Evolutionary conservation across 768 basidiomycete genomes (phyloP).

Genomic region (Lyophyllum shimeji): DNA sequence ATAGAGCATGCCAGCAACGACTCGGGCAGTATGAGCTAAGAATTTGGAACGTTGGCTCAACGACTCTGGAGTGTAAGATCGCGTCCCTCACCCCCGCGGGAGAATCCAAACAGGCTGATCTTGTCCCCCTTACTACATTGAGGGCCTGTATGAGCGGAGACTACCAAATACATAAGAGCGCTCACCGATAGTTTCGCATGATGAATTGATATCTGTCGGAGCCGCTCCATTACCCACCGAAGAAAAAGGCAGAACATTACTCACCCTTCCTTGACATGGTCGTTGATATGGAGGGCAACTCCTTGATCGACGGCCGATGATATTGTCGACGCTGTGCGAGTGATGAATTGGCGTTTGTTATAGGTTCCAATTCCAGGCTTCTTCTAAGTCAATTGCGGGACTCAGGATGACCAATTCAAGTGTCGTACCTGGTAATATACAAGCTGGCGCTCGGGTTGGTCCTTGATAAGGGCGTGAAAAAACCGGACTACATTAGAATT

Average conservation of each 20-base stretch:
- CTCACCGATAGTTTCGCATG: conserved; percentile 24
- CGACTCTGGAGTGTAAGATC: not conserved
- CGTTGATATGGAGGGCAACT: conserved; percentile 24
- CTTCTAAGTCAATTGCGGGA: not conserved
- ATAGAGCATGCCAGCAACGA: conserved; percentile 33
- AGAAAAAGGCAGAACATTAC: not conserved
- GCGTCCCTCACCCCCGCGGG: conserved; percentile 19
- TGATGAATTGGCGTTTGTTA: conserved; percentile 21
- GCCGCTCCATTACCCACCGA: not conserved
- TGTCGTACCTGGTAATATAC: conserved; percentile 20
- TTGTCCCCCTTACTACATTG: conserved; percentile 24
- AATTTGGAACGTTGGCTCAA: not conserved
- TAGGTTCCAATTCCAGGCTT: conserved; percentile 27
- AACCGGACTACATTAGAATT: conserved; percentile 22
- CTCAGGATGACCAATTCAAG: not conserved
- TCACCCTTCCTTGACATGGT: conserved; percentile 31
- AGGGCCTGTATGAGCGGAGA: not conserved
- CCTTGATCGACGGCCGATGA: conserved; percentile 21
- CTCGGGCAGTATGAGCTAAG: conserved; percentile 25
- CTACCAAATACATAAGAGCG: not conserved
- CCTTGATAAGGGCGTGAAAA: conserved; percentile 17
- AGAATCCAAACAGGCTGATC: conserved; percentile 31
- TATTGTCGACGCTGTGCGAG: conserved; percentile 15
- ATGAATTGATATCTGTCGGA: conserved; percentile 20
- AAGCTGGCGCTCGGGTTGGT: conserved; percentile 14